Percentiles rank a stretch among this genome's conserved stretches.
Conservation (phyloP, 306 rosid genomes). For the Vigna mungo region DNA sequence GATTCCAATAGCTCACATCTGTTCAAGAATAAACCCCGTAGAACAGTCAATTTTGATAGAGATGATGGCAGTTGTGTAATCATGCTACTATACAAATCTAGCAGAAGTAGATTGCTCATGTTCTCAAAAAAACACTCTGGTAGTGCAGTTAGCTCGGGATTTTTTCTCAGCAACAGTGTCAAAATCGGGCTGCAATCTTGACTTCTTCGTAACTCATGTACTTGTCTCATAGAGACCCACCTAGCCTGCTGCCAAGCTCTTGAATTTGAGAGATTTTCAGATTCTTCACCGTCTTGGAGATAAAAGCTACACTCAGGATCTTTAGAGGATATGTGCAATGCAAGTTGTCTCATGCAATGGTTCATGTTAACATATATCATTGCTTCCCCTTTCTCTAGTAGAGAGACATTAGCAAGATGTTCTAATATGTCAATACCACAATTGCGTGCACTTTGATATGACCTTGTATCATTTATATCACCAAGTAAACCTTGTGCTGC, state of each 20-base stretch:
- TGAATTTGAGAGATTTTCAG: not conserved
- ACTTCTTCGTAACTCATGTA: not conserved
- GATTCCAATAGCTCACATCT: not conserved
- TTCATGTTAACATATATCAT: slow-evolving; percentile 44
- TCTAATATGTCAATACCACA: slow-evolving; percentile 31
- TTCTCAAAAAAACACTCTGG: slow-evolving; percentile 30
- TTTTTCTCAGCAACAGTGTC: slow-evolving; percentile 26
- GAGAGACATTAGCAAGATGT: slow-evolving; percentile 40
- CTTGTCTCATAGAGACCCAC: slow-evolving; percentile 38
- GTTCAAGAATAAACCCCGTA: slow-evolving; percentile 36
- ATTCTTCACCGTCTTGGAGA: slow-evolving; percentile 20
- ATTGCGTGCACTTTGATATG: slow-evolving; percentile 30
- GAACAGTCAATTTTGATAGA: slow-evolving; percentile 26
- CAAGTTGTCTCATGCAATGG: slow-evolving; percentile 37
- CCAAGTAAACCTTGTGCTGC: slow-evolving; percentile 43
- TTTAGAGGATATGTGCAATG: slow-evolving; percentile 39
- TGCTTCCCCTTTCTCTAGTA: slow-evolving; percentile 26
- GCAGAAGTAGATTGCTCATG: slow-evolving; percentile 19
- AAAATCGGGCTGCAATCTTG: slow-evolving; percentile 29
- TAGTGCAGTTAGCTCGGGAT: not conserved
- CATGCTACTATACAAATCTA: slow-evolving; percentile 39
- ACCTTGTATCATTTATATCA: slow-evolving; percentile 25
- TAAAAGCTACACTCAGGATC: slow-evolving; percentile 29
- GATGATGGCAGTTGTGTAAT: slow-evolving; percentile 36
- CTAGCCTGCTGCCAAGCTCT: slow-evolving; percentile 9